phyloP scores from a whole-genome alignment of 2,329 filamentous ascomycete genomes.

The Hymenoscyphus fraxineus region DNA sequence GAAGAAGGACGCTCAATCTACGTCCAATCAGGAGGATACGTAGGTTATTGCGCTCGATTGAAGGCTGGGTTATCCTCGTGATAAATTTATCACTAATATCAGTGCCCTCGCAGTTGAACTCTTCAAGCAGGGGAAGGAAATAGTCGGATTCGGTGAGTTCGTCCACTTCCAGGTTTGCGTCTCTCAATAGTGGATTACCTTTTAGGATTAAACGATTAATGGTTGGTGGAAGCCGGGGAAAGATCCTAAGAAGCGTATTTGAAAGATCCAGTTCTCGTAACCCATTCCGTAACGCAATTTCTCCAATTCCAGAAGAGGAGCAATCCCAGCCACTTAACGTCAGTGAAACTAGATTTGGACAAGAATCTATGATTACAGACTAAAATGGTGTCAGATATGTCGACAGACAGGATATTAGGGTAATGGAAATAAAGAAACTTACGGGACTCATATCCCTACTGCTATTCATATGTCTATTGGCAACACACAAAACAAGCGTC shows the following conservation, averaged over 20 bases:
- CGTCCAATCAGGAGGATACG: conserved; percentile 26
- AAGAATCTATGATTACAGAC: conserved; percentile 20
- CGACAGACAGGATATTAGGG: neutral
- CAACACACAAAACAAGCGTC: conserved; percentile 14
- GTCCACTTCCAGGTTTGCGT: conserved; percentile 3
- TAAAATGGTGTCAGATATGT: conserved; percentile 13
- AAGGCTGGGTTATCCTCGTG: conserved; percentile 17
- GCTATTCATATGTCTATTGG: neutral
- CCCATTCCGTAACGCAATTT: conserved; percentile 13
- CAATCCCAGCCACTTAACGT: conserved; percentile 22
- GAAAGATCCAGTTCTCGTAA: conserved; percentile 28
- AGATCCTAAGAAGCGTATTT: conserved; percentile 13
- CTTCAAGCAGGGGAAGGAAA: conserved; percentile 29
- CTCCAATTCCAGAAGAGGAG: neutral
- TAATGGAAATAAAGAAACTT: neutral
- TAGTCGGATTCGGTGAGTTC: neutral
- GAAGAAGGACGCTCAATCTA: conserved; percentile 10
- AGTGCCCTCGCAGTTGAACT: conserved; percentile 25
- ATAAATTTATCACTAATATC: conserved; percentile 14
- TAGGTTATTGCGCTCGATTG: conserved; percentile 25
- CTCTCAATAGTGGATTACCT: conserved; percentile 16
- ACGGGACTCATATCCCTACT: neutral
- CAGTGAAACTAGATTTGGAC: conserved; percentile 22
- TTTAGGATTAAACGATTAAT: conserved; percentile 28
- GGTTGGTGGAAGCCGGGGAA: conserved; percentile 28